Conservation (phyloP, 2,329 filamentous ascomycete genomes). For the Gremmenia infestans region DNA sequence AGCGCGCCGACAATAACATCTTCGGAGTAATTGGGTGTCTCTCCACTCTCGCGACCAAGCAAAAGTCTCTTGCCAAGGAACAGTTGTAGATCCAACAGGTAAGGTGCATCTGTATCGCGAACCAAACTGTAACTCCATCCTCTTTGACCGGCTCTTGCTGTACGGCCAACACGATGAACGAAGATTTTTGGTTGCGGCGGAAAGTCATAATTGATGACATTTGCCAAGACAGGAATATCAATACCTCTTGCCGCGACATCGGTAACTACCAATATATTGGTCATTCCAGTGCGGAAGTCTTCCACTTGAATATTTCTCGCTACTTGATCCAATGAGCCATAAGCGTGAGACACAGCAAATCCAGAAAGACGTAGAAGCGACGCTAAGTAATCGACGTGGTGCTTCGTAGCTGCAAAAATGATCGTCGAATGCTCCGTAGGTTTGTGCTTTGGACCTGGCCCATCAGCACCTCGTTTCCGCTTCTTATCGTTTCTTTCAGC, state of each 20-base stretch:
- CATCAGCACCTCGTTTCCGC: slow-evolving; percentile 59
- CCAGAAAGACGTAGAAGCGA: slow-evolving; percentile 74
- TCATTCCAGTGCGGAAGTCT: slow-evolving; percentile 76
- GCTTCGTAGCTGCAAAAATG: slow-evolving; percentile 90
- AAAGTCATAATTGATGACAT: slow-evolving; percentile 99
- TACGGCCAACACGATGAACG: slow-evolving; percentile 92
- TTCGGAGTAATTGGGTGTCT: slow-evolving; percentile 65
- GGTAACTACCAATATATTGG: slow-evolving; percentile 90
- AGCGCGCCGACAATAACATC: slow-evolving; percentile 81
- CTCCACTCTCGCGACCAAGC: slow-evolving; percentile 59
- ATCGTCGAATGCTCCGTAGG: slow-evolving; percentile 91
- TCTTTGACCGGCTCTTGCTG: slow-evolving; percentile 83
- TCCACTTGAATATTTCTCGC: slow-evolving; percentile 90
- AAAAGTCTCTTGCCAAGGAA: slow-evolving; percentile 85
- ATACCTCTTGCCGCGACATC: slow-evolving; percentile 96
- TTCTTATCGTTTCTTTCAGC: slow-evolving; percentile 52
- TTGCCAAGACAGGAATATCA: slow-evolving; percentile 91
- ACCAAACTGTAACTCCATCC: slow-evolving; percentile 96
- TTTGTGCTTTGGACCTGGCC: slow-evolving; percentile 55
- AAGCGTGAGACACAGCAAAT: slow-evolving; percentile 89
- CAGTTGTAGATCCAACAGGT: slow-evolving; percentile 87
- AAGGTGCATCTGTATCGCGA: slow-evolving; percentile 81
- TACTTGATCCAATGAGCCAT: slow-evolving; percentile 90
- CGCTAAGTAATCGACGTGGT: slow-evolving; percentile 92
- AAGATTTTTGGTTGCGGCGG: slow-evolving; percentile 95